Base-by-base conservation (phyloP, 768 basidiomycete genomes). In the Suillus fuscotomentosus region DNA sequence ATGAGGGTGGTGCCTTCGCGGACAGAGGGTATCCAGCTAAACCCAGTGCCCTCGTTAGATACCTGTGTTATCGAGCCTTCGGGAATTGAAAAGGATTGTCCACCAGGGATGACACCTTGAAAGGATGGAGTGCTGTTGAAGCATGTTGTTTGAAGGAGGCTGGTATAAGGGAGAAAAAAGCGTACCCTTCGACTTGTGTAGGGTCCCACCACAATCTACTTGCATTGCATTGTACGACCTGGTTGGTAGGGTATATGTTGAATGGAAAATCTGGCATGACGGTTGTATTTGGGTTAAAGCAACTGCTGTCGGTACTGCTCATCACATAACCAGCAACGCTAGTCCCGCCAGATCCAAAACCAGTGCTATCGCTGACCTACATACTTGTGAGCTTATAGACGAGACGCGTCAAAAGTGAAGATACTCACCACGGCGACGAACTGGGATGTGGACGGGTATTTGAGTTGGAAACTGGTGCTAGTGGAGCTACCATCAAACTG, bases 61-160 rank as follows among this genome's bases (percentile, higher is more conserved):
- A 82, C 74, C 9, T 79, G 71, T 10, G 88, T 83, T 24, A 89
- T 72, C 3, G 70, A 38, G 14, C 80, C 80, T 66, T 82, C 65
- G 1, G 89, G 88, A 53, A 94, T 83, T 7, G 79, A 69, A 71
- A 93, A 91, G 0, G 91, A 91, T 60, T 90, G 79, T 14, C 92
- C 92, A 1, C 92, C 92, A 1, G 92, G 92, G 39, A 94, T 92
- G 50, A 92, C 80, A 3, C 90, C 90, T 31, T 85, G 78, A 72
- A 91, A 90, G 41, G 73, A 81, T n/a, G 86, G 82, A 1, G 71
- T 84, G 17, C 90, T 90, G 65, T 31, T 60, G 39, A 47, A 8
- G 55, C 0, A 51, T 27, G 50, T 13, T 51, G 42, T 34, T 59
- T 17, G 41, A 39, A n/a, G 50, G 60, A 43, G 56, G 20, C 11